Percentiles rank a stretch among this genome's conserved stretches.
phyloP scores from a whole-genome alignment of 2,329 filamentous ascomycete species.

The Xylariaceae sp. region DNA sequence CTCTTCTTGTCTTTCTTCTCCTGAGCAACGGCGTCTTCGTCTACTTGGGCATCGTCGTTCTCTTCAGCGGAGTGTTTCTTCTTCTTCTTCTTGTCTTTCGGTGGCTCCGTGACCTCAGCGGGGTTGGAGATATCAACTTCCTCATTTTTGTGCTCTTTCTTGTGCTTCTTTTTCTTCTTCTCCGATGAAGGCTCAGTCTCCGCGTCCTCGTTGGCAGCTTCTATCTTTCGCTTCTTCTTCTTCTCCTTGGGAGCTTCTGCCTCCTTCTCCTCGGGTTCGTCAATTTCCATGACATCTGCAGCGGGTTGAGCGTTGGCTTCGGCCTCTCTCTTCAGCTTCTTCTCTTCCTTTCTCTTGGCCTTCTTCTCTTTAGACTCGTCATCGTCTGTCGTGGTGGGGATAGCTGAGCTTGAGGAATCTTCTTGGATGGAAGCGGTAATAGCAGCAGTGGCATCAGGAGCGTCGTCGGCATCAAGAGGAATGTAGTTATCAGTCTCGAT shows the following conservation, averaged over 20 bases:
- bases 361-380: conserved; percentile 30
- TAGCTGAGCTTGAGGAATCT: conserved; percentile 4
- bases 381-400: conserved; percentile 12
- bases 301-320: conserved; percentile 18
- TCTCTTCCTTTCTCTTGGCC: conserved; percentile 33
- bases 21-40: conserved; percentile 5
- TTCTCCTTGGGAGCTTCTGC: conserved; percentile 23
- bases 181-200: conserved; percentile 20
- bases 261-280: conserved; percentile 13
- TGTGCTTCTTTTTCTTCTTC: conserved; percentile 27
- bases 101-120: neutral
- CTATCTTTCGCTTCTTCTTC: conserved; percentile 30
- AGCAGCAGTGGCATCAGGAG: neutral
- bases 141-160: conserved; percentile 1
- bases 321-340: conserved; percentile 32
- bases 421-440: neutral
- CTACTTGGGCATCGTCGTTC: neutral
- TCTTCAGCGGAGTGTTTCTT: conserved; percentile 19
- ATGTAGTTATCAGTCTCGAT: conserved; percentile 24
- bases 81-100: conserved; percentile 24
- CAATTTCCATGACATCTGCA: conserved; percentile 10
- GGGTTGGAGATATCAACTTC: neutral
- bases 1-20: conserved; percentile 28
- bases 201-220: conserved; percentile 3
- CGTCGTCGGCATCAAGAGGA: conserved; percentile 13